phyloP scores from a whole-genome alignment of 345 rosid species.

The Gossypium australe region DNA sequence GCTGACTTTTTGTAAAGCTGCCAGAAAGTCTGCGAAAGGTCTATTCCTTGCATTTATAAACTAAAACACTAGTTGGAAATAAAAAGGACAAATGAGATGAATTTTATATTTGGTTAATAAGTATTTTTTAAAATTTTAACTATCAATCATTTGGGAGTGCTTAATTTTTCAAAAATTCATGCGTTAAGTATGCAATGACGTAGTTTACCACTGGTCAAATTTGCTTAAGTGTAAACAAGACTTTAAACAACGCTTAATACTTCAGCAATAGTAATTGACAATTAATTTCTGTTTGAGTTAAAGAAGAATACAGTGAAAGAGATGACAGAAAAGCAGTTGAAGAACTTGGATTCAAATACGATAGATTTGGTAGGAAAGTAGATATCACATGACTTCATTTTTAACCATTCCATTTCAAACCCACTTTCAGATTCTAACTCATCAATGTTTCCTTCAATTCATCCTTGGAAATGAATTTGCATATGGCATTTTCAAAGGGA shows the following conservation, averaged over 20 bases:
- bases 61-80: neutral
- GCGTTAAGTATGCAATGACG: slow-evolving; percentile 18
- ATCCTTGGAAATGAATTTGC: no score
- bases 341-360: neutral
- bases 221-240: slow-evolving; percentile 15
- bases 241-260: neutral
- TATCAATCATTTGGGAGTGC: neutral
- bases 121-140: no score
- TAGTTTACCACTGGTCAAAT: slow-evolving; percentile 9
- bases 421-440: neutral
- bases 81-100: slow-evolving; percentile 7
- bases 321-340: slow-evolving; percentile 17
- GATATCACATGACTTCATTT: slow-evolving; percentile 9
- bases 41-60: neutral
- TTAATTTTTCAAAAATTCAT: neutral
- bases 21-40: neutral
- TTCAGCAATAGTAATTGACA: neutral
- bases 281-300: neutral
- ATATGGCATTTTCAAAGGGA: neutral
- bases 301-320: neutral
- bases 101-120: neutral
- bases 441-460: neutral
- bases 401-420: neutral
- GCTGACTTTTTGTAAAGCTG: neutral
- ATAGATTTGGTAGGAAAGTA: slow-evolving; percentile 16